phyloP scores from a whole-genome alignment of 305 asterid genomes.

The Fraxinus latifolia region DNA sequence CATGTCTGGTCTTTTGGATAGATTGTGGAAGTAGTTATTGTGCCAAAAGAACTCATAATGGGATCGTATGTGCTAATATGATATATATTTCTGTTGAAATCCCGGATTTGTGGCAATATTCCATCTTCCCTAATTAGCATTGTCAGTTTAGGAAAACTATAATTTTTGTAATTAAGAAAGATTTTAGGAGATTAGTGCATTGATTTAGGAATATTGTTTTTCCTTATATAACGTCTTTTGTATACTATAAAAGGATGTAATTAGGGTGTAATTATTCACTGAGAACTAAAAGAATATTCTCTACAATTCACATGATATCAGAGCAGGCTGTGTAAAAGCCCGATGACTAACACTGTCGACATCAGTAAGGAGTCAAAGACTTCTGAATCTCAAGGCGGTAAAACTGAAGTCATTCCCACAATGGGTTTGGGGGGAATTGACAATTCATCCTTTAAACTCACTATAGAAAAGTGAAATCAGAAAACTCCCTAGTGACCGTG shows the following conservation, averaged over 20 bases:
- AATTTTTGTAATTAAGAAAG: neutral
- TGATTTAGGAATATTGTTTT: neutral
- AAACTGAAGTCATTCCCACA: neutral
- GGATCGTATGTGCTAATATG: neutral
- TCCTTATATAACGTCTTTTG: neutral
- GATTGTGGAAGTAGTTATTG: neutral
- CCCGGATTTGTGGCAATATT: neutral
- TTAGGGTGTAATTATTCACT: neutral
- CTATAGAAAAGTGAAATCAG: neutral
- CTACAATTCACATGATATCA: neutral
- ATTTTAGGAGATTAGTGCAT: neutral
- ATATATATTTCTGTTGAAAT: neutral
- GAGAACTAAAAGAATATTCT: neutral
- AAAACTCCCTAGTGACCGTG: neutral
- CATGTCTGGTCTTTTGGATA: neutral
- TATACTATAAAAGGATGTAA: neutral
- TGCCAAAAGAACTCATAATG: neutral
- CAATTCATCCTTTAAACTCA: constrained; percentile 1
- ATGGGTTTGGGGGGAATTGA: neutral
- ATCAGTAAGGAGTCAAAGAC: neutral
- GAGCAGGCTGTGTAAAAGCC: neutral
- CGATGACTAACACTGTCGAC: neutral
- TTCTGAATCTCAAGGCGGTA: neutral
- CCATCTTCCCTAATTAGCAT: neutral
- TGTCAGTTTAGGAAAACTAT: neutral